Evolutionary conservation across 73 alveolate genomes (phyloP).

Genomic region (Durusdinium trenchii): DNA sequence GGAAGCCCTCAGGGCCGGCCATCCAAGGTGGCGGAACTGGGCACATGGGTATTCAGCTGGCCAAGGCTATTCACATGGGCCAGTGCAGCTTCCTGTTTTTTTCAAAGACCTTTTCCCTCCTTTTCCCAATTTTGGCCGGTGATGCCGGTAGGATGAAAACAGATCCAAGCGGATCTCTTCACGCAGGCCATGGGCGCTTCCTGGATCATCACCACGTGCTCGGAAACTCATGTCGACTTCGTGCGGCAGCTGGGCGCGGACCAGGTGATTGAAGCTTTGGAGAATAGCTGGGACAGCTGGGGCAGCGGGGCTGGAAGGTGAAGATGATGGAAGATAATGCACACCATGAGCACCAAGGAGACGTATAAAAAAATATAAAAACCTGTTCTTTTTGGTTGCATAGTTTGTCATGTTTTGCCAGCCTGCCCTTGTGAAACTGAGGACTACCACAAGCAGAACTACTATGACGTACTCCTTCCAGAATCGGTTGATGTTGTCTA

Average conservation of each 20-base stretch:
- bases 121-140: too few species aligned
- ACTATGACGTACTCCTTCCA: conserved; percentile 62
- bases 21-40: conserved; percentile 94
- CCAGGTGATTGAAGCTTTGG: conserved; percentile 69
- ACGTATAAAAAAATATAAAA: too few species aligned
- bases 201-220: conserved; percentile 88
- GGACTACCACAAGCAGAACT: conserved; percentile 90
- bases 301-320: too few species aligned
- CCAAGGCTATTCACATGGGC: conserved; percentile 22
- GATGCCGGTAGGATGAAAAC: too few species aligned
- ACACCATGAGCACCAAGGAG: neutral
- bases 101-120: neutral
- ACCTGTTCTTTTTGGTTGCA: neutral
- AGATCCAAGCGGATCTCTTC: too few species aligned
- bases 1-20: too few species aligned
- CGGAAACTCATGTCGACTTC: conserved; percentile 15
- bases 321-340: neutral
- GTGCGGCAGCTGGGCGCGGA: conserved; percentile 84
- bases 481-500: conserved; percentile 76
- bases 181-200: conserved; percentile 86
- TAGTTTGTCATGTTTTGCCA: neutral
- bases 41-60: conserved; percentile 88
- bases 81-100: neutral
- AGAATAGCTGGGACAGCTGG: neutral
- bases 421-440: neutral